A percentile compares a stretch with the other conserved stretches of the same genome.
These are phyloP conservation scores for Saturnispora galanensis DNA, from an alignment of 805 yeast genomes.

Conservation along the genomic window DNA sequence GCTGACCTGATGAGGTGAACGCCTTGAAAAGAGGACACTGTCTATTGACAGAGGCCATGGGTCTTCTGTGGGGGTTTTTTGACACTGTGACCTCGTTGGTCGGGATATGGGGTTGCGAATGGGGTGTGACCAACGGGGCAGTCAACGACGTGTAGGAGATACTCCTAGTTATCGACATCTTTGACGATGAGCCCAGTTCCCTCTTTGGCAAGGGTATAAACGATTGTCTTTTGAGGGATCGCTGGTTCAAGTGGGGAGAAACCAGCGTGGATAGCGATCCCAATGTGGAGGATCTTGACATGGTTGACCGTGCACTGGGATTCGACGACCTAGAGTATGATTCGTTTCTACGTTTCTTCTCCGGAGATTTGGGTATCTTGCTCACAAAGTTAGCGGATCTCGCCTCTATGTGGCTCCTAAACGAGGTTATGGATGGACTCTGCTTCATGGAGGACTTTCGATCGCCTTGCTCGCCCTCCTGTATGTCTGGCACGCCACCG, in stretches of 20 bases:
- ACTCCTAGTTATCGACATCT: background rate
- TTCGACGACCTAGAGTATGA: too few relatives aligned
- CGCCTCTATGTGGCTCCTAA: too few relatives aligned
- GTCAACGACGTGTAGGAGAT: constrained; percentile 4
- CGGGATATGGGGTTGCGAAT: background rate
- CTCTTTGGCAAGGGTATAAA: constrained; percentile 4
- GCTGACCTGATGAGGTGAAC: constrained; percentile 2
- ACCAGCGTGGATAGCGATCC: too few relatives aligned
- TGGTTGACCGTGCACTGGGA: too few relatives aligned
- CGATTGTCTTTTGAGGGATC: background rate
- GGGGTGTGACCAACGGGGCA: background rate
- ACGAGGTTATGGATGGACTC: background rate
- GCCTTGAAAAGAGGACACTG: constrained; percentile 5
- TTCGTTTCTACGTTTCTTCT: too few relatives aligned
- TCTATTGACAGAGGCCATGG: constrained; percentile 3
- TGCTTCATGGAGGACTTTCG: background rate
- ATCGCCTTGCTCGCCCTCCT: background rate
- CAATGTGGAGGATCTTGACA: too few relatives aligned
- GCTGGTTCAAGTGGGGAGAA: too few relatives aligned
- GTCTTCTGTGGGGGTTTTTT: background rate
- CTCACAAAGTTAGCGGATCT: too few relatives aligned
- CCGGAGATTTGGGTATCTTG: too few relatives aligned
- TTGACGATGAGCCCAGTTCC: background rate
- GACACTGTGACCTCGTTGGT: background rate
- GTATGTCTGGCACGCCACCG: constrained; percentile 8